Evolutionary conservation across 306 rosid genomes (phyloP).

Genomic region (Spatholobus suberectus): DNA sequence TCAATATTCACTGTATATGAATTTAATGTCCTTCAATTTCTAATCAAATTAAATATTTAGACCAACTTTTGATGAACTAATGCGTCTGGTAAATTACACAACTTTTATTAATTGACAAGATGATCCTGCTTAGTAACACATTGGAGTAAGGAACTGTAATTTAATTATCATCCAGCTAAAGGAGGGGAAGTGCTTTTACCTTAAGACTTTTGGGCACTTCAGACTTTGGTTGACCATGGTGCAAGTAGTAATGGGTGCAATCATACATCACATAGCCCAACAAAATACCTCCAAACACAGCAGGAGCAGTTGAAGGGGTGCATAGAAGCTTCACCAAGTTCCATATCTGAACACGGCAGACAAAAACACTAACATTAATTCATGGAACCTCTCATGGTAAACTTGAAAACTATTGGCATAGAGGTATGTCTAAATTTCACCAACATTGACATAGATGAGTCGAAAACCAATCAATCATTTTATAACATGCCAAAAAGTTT

Average conservation of each 20-base stretch:
- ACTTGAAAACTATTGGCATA: neutral
- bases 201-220: conserved; percentile 59
- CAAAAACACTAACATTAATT: conserved; percentile 30
- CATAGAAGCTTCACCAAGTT: conserved; percentile 59
- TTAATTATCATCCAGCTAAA: conserved; percentile 15
- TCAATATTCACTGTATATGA: neutral
- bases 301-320: conserved; percentile 70
- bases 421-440: conserved; percentile 21
- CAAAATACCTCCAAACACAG: conserved; percentile 84
- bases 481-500: neutral
- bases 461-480: neutral
- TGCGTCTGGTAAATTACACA: neutral
- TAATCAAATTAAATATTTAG: conserved; percentile 20
- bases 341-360: conserved; percentile 68
- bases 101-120: neutral
- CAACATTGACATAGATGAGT: neutral
- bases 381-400: conserved; percentile 21
- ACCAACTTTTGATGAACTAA: neutral
- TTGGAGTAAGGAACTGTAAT: neutral
- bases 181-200: conserved; percentile 55
- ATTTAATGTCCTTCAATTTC: neutral
- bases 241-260: conserved; percentile 91
- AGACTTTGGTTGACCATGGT: conserved; percentile 87
- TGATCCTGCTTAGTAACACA: conserved; percentile 12
- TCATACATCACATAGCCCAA: conserved; percentile 93